Percentiles rank a stretch among this genome's conserved stretches.
These are phyloP conservation scores for Hypoxylon sp. DNA, from an alignment of 2,329 filamentous ascomycete species.

Conservation along the genomic window DNA sequence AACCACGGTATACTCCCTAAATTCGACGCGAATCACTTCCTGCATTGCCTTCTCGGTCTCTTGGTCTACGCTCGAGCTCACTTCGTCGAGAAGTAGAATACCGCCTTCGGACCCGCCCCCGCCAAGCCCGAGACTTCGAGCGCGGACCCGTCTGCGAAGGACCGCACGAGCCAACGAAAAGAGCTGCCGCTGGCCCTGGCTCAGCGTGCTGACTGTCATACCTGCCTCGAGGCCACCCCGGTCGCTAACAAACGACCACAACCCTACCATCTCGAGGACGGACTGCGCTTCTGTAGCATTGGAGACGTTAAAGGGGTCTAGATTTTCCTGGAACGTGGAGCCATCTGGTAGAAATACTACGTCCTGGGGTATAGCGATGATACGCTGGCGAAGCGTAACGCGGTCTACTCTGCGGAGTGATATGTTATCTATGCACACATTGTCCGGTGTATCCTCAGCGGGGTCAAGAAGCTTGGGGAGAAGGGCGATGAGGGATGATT, in stretches of 20 bases:
- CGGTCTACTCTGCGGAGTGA: constrained; percentile 54
- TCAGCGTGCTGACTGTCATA: constrained; percentile 61
- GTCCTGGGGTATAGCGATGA: constrained; percentile 62
- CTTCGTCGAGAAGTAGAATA: constrained; percentile 54
- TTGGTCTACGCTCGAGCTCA: constrained; percentile 53
- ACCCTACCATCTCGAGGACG: constrained; percentile 46
- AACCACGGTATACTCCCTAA: constrained; percentile 63
- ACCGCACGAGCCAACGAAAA: constrained; percentile 51
- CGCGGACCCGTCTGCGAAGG: constrained; percentile 48
- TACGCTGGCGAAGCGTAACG: constrained; percentile 55
- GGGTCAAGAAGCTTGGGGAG: constrained; percentile 60
- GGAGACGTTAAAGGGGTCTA: constrained; percentile 52
- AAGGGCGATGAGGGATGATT: constrained; percentile 59
- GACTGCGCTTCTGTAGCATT: constrained; percentile 43
- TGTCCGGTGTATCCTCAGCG: constrained; percentile 37
- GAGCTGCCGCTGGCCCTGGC: constrained; percentile 64
- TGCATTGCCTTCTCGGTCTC: constrained; percentile 52
- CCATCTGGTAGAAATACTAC: constrained; percentile 59
- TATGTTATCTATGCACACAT: constrained; percentile 56
- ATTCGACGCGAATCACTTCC: constrained; percentile 48
- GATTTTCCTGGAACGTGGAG: constrained; percentile 54
- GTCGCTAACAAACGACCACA: constrained; percentile 47
- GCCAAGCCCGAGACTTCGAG: constrained; percentile 43
- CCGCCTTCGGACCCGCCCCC: constrained; percentile 48
- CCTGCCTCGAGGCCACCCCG: constrained; percentile 48